Base-by-base conservation (phyloP, 1,284 basidiomycete genomes). In the Cystobasidium pallidum region DNA sequence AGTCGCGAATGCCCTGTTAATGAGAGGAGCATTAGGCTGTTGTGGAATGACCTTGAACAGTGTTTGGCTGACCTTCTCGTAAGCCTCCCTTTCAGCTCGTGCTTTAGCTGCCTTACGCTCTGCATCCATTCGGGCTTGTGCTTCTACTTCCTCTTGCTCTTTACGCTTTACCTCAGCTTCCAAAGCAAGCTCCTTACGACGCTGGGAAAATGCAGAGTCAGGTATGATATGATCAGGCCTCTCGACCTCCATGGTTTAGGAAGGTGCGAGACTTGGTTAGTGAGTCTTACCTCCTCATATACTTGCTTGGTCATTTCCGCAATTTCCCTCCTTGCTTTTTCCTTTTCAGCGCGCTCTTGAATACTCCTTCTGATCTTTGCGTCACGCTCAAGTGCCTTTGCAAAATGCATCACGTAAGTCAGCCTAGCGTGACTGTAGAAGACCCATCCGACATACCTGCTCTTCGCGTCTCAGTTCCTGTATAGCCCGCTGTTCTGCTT, bases 311-410 rank as follows among this genome's bases (percentile, higher is more conserved):
- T 63, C 17, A 64, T 30, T 43, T 28, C 32, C 21, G 78, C 75
- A 1, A 49, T 74, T 76, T 66, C 71, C 17, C 58, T 70, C 8
- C 73, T 43, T 6, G 78, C 75, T 15, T 49, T 64, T 24, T 75
- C 73, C 63, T 76, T 76, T 21, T 78, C 79, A 80, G 80, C 82
- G 3, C 81, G 77, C 41, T 80, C 76, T 24, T 39, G 49, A n/a
- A 55, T 58, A n/a, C 34, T 52, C 21, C 67, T 36, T 36, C 45
- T 30, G 17, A 61, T 24, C 15, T 70, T 70, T 34, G 59, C 43
- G 6, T 59, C 58, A 24, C 67, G 55, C 24, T 70, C 57, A 11
- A n/a, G 39, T 19, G 47, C 58, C 67, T 70, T 10, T 3, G 19
- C 8, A 28, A 15, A 26, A 28, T 2, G 34, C n/a, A 26, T 11